Conservation (phyloP, 768 basidiomycete species). For the Podaxis sp. region DNA sequence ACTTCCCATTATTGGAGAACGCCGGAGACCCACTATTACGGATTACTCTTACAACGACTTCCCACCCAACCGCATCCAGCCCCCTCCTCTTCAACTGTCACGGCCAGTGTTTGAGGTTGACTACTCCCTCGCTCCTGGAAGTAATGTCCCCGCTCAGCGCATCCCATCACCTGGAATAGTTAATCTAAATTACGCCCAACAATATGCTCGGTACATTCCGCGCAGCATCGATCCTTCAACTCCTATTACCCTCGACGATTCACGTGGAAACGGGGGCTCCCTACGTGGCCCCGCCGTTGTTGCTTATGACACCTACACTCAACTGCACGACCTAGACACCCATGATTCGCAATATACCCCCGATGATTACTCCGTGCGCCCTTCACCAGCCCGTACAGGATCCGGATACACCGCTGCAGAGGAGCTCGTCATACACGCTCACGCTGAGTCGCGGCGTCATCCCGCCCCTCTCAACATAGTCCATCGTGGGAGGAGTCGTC, state of each 20-base stretch:
- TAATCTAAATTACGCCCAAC: not conserved
- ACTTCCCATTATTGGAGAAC: slow-evolving; percentile 8
- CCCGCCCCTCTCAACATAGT: slow-evolving; percentile 32
- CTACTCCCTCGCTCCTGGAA: slow-evolving; percentile 31
- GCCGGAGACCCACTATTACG: not conserved
- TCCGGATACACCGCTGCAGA: slow-evolving; percentile 68
- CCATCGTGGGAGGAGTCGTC: slow-evolving; percentile 18
- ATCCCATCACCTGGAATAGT: slow-evolving; percentile 13
- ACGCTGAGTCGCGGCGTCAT: slow-evolving; percentile 32
- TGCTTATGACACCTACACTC: not conserved
- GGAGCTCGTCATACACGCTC: slow-evolving; percentile 61
- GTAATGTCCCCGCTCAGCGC: slow-evolving; percentile 12
- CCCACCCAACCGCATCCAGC: slow-evolving; percentile 3
- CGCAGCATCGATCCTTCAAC: slow-evolving; percentile 32
- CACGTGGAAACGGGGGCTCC: slow-evolving; percentile 20
- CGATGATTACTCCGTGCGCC: slow-evolving; percentile 11
- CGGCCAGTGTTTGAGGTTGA: slow-evolving; percentile 29
- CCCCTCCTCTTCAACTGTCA: not conserved
- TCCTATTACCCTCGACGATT: slow-evolving; percentile 32
- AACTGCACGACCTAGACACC: not conserved
- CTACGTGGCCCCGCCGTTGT: slow-evolving; percentile 11
- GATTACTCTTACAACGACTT: slow-evolving; percentile 5
- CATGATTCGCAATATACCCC: slow-evolving; percentile 26
- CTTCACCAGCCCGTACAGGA: slow-evolving; percentile 21
- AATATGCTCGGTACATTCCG: not conserved